These are phyloP conservation scores for Huntiella savannae DNA, from an alignment of 2,329 filamentous ascomycete species.

Conservation along the genomic window DNA sequence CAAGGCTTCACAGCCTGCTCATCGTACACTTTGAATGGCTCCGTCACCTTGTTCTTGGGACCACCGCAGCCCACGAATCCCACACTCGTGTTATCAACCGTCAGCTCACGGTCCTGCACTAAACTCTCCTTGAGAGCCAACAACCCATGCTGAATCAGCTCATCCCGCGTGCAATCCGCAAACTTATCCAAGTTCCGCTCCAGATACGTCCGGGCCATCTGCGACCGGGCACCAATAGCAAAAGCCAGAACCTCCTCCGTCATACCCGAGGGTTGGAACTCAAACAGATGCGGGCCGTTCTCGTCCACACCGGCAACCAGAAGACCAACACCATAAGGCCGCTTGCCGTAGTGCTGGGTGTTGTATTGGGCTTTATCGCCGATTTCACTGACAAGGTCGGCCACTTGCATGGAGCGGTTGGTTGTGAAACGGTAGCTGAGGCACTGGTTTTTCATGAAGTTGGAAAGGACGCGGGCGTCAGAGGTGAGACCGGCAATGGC, in stretches of 20 bases:
- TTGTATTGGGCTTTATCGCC: conserved; percentile 94
- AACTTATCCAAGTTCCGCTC: conserved; percentile 83
- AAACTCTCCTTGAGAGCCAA: conserved; percentile 86
- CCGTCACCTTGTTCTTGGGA: conserved; percentile 33
- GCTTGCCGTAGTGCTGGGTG: conserved; percentile 86
- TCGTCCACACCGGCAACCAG: conserved; percentile 86
- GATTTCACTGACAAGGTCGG: conserved; percentile 77
- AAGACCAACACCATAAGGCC: conserved; percentile 78
- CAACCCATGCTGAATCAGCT: conserved; percentile 79
- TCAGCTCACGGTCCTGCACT: conserved; percentile 93
- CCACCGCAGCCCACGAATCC: conserved; percentile 54
- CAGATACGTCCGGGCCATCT: conserved; percentile 95
- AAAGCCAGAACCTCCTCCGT: conserved; percentile 95
- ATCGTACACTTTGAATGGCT: conserved; percentile 82
- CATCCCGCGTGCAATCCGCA: conserved; percentile 54
- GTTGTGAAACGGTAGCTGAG: conserved; percentile 91
- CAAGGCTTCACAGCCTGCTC: conserved; percentile 71
- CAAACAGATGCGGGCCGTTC: conserved; percentile 84
- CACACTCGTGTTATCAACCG: conserved; percentile 88
- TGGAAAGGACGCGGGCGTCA: conserved; percentile 95
- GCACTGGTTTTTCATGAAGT: conserved; percentile 99
- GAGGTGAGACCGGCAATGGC: conserved; percentile 93
- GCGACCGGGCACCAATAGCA: conserved; percentile 84
- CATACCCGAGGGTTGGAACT: conserved; percentile 92
- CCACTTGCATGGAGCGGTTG: conserved; percentile 78